Percentiles rank a stretch among this genome's conserved stretches.
Conservation (phyloP, 768 basidiomycete species). For the Calocera cornea region DNA sequence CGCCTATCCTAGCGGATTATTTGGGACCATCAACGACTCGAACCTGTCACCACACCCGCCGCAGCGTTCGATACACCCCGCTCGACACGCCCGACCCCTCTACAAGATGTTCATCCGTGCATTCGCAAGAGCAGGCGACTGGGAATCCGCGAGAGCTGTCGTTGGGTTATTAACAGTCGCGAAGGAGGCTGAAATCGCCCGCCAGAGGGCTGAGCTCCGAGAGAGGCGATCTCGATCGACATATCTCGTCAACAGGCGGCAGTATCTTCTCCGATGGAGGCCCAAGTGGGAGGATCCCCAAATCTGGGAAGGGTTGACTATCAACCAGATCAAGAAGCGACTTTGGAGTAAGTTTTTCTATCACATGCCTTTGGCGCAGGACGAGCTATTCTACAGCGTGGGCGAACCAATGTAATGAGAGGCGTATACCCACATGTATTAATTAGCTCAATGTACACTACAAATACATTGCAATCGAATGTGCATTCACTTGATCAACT, state of each 20-base stretch:
- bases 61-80: conserved; percentile 34
- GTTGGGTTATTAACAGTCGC: conserved; percentile 6
- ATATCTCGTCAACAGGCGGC: neutral
- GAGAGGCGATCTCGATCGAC: neutral
- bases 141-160: conserved; percentile 25
- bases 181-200: neutral
- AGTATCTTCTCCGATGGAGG: neutral
- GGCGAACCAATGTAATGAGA: too few species aligned
- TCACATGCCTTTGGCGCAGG: neutral
- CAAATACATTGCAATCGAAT: too few species aligned
- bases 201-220: neutral
- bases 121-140: conserved; percentile 43
- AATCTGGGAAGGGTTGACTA: neutral
- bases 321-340: neutral
- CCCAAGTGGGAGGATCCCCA: neutral
- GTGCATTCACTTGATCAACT: too few species aligned
- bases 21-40: neutral
- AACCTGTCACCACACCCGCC: neutral
- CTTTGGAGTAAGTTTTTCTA: neutral
- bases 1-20: conserved; percentile 11
- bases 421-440: too few species aligned
- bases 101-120: conserved; percentile 62
- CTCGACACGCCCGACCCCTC: conserved; percentile 49
- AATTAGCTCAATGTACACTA: too few species aligned
- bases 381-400: too few species aligned